Evolutionary conservation across 768 basidiomycete species (phyloP).

Genomic region (Kwoniella sp.): DNA sequence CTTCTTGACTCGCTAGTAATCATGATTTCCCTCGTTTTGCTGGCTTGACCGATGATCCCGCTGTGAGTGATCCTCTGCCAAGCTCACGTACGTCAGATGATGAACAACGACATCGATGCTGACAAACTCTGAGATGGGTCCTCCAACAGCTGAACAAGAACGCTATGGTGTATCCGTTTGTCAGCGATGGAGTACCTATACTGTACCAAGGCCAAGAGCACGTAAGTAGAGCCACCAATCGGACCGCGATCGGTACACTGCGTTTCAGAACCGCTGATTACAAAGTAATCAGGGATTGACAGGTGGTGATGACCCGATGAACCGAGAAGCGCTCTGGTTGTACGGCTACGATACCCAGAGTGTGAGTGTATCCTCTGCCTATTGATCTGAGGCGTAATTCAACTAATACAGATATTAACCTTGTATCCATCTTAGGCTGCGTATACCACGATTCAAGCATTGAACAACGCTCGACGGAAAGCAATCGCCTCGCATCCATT

Average conservation of each 20-base stretch:
- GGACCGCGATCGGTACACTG: background rate
- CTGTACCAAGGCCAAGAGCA: constrained; percentile 53
- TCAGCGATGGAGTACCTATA: constrained; percentile 56
- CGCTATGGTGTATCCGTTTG: constrained; percentile 55
- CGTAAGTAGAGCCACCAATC: constrained; percentile 24
- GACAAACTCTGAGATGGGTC: too few species aligned
- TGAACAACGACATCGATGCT: too few species aligned
- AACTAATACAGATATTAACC: too few species aligned
- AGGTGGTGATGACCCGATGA: constrained; percentile 53
- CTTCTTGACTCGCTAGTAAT: constrained; percentile 45
- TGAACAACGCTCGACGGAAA: constrained; percentile 45
- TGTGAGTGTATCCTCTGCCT: background rate
- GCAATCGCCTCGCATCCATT: constrained; percentile 36
- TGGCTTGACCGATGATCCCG: constrained; percentile 35
- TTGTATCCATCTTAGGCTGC: background rate
- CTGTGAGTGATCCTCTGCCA: constrained; percentile 32
- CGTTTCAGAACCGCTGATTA: constrained; percentile 5
- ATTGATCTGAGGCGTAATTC: background rate
- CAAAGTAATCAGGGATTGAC: constrained; percentile 35
- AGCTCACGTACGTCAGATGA: too few species aligned
- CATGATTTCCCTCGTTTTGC: constrained; percentile 53
- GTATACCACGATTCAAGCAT: constrained; percentile 25
- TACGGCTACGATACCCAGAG: constrained; percentile 25
- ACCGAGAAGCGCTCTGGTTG: constrained; percentile 54
- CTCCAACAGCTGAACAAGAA: constrained; percentile 51